Conservation (phyloP, 2,329 filamentous ascomycete species). For the Dendryphion nanum region DNA sequence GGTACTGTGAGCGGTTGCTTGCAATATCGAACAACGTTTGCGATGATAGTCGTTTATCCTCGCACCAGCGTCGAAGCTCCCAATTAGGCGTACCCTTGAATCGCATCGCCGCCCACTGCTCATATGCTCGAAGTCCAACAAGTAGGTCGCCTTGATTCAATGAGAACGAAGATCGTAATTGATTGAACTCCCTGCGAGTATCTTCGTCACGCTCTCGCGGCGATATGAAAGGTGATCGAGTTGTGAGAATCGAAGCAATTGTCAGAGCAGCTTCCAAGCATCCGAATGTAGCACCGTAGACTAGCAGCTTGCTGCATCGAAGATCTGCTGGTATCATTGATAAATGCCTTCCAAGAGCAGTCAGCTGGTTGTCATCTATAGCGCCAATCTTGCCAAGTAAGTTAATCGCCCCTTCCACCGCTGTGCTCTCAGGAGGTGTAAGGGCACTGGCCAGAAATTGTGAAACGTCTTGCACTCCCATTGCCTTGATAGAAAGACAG, state of each 20-base stretch:
- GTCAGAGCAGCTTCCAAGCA: slow-evolving; percentile 86
- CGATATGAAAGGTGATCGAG: slow-evolving; percentile 80
- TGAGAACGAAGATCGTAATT: slow-evolving; percentile 72
- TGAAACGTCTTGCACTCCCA: slow-evolving; percentile 82
- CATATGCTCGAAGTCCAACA: slow-evolving; percentile 80
- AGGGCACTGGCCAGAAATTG: slow-evolving; percentile 81
- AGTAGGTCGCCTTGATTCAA: slow-evolving; percentile 81
- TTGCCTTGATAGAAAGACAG: slow-evolving; percentile 89
- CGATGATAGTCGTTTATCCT: slow-evolving; percentile 78
- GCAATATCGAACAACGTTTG: slow-evolving; percentile 86
- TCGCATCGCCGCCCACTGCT: slow-evolving; percentile 72
- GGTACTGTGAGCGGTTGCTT: slow-evolving; percentile 81
- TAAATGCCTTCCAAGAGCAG: slow-evolving; percentile 88
- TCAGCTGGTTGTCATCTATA: slow-evolving; percentile 80
- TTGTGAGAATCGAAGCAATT: slow-evolving; percentile 89
- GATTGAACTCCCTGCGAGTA: slow-evolving; percentile 77
- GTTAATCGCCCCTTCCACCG: slow-evolving; percentile 80
- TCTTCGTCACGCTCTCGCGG: slow-evolving; percentile 81
- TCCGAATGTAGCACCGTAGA: slow-evolving; percentile 90
- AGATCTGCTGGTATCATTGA: slow-evolving; percentile 93
- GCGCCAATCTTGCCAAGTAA: slow-evolving; percentile 84
- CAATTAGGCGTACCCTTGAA: slow-evolving; percentile 57
- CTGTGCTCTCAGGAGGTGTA: slow-evolving; percentile 80
- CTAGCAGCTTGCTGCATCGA: slow-evolving; percentile 89
- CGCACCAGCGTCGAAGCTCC: slow-evolving; percentile 74